phyloP scores from a whole-genome alignment of 306 rosid species.

The Begonia peltatifolia region DNA sequence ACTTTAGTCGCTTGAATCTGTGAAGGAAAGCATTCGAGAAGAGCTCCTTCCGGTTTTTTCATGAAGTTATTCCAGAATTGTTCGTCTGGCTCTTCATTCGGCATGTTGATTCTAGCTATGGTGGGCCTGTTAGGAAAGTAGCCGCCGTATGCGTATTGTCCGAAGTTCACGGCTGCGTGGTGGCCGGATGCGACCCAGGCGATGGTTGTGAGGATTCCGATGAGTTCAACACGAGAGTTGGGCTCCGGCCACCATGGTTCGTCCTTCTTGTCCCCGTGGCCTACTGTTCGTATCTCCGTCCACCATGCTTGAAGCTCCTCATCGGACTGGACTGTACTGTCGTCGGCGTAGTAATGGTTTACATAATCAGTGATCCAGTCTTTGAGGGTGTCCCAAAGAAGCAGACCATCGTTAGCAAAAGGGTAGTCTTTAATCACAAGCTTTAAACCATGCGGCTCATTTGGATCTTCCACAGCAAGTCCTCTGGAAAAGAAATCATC shows the following conservation, averaged over 20 bases:
- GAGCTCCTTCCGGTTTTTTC: constrained; percentile 17
- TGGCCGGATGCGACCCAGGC: constrained; percentile 29
- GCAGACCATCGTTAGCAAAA: constrained; percentile 27
- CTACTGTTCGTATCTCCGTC: constrained; percentile 25
- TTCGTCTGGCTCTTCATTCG: constrained; percentile 15
- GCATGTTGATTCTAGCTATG: constrained; percentile 21
- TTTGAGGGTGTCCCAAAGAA: constrained; percentile 23
- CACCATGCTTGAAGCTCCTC: constrained; percentile 33
- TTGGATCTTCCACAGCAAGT: constrained; percentile 28
- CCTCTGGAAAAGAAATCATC: constrained; percentile 11
- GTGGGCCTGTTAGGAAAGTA: constrained; percentile 31
- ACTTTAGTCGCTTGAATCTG: constrained; percentile 27
- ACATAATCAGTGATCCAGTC: constrained; percentile 25
- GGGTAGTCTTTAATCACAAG: constrained; percentile 29
- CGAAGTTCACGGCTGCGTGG: constrained; percentile 28
- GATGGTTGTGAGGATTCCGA: constrained; percentile 14
- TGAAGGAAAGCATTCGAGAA: constrained; percentile 25
- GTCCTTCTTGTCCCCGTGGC: constrained; percentile 27
- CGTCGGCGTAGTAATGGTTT: constrained; percentile 18
- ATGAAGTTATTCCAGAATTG: constrained; percentile 11
- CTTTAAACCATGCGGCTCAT: constrained; percentile 22
- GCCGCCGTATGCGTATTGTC: constrained; percentile 24
- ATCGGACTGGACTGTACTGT: constrained; percentile 8
- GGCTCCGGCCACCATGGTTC: constrained; percentile 30
- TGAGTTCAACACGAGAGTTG: constrained; percentile 9